Percentiles rank a stretch among this genome's conserved stretches.
Evolutionary conservation across 345 rosid species (phyloP).

Genomic region (Psidium guajava): DNA sequence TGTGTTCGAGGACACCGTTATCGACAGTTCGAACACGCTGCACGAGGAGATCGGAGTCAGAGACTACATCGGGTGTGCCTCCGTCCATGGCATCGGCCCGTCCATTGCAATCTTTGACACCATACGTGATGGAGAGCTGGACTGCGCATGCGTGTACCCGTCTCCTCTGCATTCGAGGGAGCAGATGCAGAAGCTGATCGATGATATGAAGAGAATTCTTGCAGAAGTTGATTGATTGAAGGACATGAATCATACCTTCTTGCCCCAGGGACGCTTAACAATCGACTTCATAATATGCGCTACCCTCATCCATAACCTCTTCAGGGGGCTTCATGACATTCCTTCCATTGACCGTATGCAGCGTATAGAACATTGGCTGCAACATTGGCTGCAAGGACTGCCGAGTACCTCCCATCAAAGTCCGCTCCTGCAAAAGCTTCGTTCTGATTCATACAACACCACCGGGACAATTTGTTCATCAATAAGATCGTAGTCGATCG

Average conservation of each 20-base stretch:
- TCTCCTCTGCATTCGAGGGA: constrained; percentile 73
- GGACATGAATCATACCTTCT: not conserved
- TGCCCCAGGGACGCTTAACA: not conserved
- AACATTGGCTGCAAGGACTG: not conserved
- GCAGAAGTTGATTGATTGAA: constrained; percentile 1
- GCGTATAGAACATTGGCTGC: not conserved
- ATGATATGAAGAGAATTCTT: constrained; percentile 43
- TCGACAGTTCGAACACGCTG: constrained; percentile 11
- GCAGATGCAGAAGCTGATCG: constrained; percentile 44
- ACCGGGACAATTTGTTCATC: not conserved
- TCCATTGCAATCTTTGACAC: constrained; percentile 56
- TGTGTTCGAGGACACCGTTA: constrained; percentile 57
- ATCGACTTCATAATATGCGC: not conserved
- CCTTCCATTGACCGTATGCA: not conserved
- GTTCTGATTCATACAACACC: not conserved
- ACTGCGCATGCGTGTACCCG: constrained; percentile 62
- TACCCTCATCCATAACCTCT: not conserved
- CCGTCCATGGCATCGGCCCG: constrained; percentile 69
- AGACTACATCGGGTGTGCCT: constrained; percentile 56
- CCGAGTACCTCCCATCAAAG: not conserved
- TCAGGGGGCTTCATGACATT: not conserved
- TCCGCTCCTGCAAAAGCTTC: no score
- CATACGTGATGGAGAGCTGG: constrained; percentile 44
- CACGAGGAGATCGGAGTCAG: constrained; percentile 25
- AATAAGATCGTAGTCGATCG: not conserved